These are phyloP conservation scores for Boletus subcaerulescens DNA, from an alignment of 768 basidiomycete species.

Conservation along the genomic window DNA sequence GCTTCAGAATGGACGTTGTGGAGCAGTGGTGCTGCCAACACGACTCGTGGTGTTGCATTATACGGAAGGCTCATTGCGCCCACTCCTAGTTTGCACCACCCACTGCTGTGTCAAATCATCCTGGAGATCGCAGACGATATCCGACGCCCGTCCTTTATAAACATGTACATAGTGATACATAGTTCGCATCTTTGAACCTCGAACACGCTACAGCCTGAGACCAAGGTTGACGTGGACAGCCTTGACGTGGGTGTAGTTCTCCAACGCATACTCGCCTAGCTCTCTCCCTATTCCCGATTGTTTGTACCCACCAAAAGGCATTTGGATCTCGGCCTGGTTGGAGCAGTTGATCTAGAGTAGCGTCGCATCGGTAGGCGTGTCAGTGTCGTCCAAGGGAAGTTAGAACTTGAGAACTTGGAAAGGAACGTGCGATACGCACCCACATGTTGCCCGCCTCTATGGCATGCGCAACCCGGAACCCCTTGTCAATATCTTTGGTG, in stretches of 20 bases:
- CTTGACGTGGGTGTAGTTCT: constrained; percentile 8
- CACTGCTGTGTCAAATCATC: too few relatives aligned
- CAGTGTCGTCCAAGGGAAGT: too few relatives aligned
- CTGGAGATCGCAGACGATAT: too few relatives aligned
- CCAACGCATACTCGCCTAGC: constrained; percentile 11
- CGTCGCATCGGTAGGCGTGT: background rate
- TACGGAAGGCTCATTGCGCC: too few relatives aligned
- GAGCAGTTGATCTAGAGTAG: constrained; percentile 1
- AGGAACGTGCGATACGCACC: constrained; percentile 31
- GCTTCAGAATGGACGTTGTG: too few relatives aligned
- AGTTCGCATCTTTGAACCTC: background rate
- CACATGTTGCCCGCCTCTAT: constrained; percentile 58
- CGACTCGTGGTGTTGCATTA: too few relatives aligned
- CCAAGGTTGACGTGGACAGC: constrained; percentile 11
- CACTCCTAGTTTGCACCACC: too few relatives aligned
- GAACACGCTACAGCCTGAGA: background rate
- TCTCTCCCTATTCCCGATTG: constrained; percentile 10
- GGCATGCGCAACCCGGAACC: constrained; percentile 38
- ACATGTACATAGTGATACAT: background rate
- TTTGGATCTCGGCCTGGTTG: constrained; percentile 5
- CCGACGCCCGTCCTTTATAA: too few relatives aligned
- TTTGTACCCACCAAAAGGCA: constrained; percentile 12
- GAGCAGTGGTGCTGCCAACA: too few relatives aligned
- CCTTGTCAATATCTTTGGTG: constrained; percentile 31
- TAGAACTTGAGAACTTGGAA: too few relatives aligned